phyloP scores from a whole-genome alignment of 2,329 filamentous ascomycete genomes.

The Nothopassalora personata region DNA sequence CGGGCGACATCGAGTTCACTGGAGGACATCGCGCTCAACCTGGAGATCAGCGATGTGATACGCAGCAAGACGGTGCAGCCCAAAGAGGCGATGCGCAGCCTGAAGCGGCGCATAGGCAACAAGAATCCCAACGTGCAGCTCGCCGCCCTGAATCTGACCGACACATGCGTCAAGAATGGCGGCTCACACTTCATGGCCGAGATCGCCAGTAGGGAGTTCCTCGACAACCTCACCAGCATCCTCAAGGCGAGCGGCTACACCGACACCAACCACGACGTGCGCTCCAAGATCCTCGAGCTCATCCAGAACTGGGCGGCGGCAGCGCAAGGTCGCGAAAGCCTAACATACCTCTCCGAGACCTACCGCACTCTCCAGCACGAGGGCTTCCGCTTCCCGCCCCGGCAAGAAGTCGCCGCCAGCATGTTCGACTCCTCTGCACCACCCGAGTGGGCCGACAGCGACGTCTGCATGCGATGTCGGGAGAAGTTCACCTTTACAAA shows the following conservation, averaged over 20 bases:
- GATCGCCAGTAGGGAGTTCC: constrained; percentile 94
- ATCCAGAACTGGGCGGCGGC: constrained; percentile 91
- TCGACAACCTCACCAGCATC: constrained; percentile 91
- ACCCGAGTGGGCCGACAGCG: constrained; percentile 94
- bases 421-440: constrained; percentile 98
- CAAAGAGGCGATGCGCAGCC: constrained; percentile 94
- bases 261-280: constrained; percentile 78
- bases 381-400: constrained; percentile 84
- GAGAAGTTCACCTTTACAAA: constrained; percentile 97
- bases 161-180: constrained; percentile 98
- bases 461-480: constrained; percentile 96
- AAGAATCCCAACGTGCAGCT: constrained; percentile 97
- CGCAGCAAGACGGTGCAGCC: constrained; percentile 95
- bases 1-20: constrained; percentile 90
- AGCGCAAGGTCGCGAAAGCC: constrained; percentile 74
- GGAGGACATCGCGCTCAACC: constrained; percentile 96
- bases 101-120: constrained; percentile 91
- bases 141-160: constrained; percentile 89
- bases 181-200: constrained; percentile 91
- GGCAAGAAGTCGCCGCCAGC: constrained; percentile 79
- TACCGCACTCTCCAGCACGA: constrained; percentile 78
- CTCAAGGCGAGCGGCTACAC: constrained; percentile 71
- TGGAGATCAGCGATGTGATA: constrained; percentile 97
- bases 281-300: constrained; percentile 82
- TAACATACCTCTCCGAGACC: constrained; percentile 82